phyloP scores from a whole-genome alignment of 306 rosid genomes.

The Lathyrus oleraceus region DNA sequence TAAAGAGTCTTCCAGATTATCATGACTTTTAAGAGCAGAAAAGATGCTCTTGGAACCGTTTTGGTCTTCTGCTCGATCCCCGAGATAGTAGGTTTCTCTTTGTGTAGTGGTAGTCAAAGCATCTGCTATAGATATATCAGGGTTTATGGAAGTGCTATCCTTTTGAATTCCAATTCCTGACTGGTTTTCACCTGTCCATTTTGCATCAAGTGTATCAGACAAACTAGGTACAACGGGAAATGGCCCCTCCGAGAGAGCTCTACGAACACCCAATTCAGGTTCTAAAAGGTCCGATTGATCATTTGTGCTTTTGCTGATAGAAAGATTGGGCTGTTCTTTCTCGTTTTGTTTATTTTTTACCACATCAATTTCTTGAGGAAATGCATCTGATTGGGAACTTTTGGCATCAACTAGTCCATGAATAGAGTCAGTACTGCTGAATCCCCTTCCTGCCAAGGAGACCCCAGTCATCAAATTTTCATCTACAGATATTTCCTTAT shows the following conservation, averaged over 20 bases:
- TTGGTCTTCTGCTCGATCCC: conserved; percentile 58
- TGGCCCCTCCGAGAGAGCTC: conserved; percentile 76
- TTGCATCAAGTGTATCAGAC: conserved; percentile 88
- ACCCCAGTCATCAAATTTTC: conserved; percentile 46
- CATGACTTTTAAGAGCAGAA: conserved; percentile 50
- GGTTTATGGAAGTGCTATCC: conserved; percentile 41
- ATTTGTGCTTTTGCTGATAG: conserved; percentile 32
- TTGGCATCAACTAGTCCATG: conserved; percentile 39
- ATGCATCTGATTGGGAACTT: conserved; percentile 38
- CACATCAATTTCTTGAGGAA: conserved; percentile 40
- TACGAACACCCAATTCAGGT: conserved; percentile 43
- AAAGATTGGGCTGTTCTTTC: conserved; percentile 41
- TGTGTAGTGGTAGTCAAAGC: conserved; percentile 36
- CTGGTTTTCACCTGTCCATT: conserved; percentile 74
- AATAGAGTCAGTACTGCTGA: conserved; percentile 43
- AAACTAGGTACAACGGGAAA: conserved; percentile 54
- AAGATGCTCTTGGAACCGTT: conserved; percentile 39
- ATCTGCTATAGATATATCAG: conserved; percentile 53
- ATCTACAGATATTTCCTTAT: conserved; percentile 45
- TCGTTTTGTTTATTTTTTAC: conserved; percentile 30
- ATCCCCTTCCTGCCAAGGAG: conserved; percentile 45
- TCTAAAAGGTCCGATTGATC: conserved; percentile 44
- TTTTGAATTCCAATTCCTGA: conserved; percentile 45
- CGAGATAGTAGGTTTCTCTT: conserved; percentile 37
- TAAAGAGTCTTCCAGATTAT: conserved; percentile 59